Evolutionary conservation across 257 asterid species (phyloP).

Genomic region (Ophiorrhiza pumila): DNA sequence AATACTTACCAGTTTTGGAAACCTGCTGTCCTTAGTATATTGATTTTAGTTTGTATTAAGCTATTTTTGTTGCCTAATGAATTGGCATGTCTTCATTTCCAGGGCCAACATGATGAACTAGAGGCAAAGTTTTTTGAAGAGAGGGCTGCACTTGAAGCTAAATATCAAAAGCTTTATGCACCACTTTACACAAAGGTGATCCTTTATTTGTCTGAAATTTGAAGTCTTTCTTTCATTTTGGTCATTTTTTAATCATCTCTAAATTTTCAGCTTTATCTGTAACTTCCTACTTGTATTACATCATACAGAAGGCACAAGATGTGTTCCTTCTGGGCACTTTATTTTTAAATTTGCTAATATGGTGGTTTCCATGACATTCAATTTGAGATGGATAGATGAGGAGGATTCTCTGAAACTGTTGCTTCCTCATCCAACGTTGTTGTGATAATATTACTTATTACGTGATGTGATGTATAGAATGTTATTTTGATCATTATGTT

Average conservation of each 20-base stretch:
- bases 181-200: slow-evolving; percentile 60
- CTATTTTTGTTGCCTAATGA: neutral
- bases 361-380: neutral
- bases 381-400: neutral
- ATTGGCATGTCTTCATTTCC: slow-evolving; percentile 20
- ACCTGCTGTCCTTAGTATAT: neutral
- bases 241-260: neutral
- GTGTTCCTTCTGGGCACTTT: neutral
- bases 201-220: neutral
- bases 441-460: too few species aligned
- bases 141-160: slow-evolving; percentile 76
- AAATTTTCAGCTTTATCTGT: too few species aligned
- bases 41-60: neutral
- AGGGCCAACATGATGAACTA: slow-evolving; percentile 71
- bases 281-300: neutral
- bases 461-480: neutral
- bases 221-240: neutral
- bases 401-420: neutral
- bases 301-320: neutral
- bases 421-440: neutral
- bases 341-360: neutral
- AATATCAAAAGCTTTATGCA: slow-evolving; percentile 66
- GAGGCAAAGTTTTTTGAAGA: slow-evolving; percentile 74
- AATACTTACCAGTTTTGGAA: neutral
- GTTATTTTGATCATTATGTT: neutral